A percentile compares a stretch with the other conserved stretches of the same genome.
Evolutionary conservation across 352 stramenopile genomes (phyloP).

Genomic region (Saprolegnia parasitica): DNA sequence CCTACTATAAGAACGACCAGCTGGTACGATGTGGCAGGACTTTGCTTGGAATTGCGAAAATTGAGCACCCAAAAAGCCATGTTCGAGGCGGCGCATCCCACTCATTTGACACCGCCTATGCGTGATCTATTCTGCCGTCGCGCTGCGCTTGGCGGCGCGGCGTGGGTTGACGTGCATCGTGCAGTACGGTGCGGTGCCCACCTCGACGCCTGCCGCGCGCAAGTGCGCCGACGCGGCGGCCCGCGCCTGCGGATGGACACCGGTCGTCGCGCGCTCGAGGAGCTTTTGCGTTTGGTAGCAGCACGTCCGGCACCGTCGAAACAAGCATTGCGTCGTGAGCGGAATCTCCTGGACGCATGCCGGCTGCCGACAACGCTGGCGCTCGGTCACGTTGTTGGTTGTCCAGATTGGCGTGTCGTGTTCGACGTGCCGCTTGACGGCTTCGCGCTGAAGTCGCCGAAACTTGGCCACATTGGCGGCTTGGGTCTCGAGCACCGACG

Average conservation of each 20-base stretch:
- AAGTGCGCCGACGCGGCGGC: background rate
- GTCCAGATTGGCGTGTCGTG: constrained; percentile 12
- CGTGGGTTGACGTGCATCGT: constrained; percentile 4
- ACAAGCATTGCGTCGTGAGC: background rate
- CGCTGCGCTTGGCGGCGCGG: background rate
- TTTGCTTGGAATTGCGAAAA: no score
- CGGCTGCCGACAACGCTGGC: background rate
- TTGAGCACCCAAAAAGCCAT: no score
- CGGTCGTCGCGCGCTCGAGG: background rate
- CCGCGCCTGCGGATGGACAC: background rate
- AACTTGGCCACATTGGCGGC: constrained; percentile 12
- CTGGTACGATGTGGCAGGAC: no score
- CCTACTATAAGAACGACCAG: no score
- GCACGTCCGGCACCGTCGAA: constrained; percentile 10
- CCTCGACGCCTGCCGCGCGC: background rate
- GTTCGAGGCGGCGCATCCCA: no score
- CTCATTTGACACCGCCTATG: no score
- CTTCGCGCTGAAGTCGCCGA: constrained; percentile 9
- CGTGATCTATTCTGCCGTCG: no score
- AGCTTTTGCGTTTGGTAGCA: constrained; percentile 17
- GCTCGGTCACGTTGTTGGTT: constrained; percentile 16
- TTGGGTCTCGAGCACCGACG: background rate
- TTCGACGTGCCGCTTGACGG: background rate
- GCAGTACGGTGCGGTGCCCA: background rate
- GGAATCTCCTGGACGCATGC: background rate